These are phyloP conservation scores for Pluteus cervinus DNA, from an alignment of 768 basidiomycete species.

Conservation along the genomic window DNA sequence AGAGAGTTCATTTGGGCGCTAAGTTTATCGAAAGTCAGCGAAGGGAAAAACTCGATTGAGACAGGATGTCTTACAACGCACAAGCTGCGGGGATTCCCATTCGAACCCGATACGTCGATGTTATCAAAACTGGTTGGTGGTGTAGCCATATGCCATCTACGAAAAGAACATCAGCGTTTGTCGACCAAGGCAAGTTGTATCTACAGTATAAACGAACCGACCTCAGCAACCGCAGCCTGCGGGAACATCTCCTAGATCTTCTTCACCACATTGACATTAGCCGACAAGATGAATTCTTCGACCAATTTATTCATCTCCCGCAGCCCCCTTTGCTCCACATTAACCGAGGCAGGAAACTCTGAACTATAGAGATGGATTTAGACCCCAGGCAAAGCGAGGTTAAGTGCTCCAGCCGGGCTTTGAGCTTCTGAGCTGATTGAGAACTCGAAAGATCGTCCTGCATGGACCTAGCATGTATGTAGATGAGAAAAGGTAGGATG, in stretches of 20 bases:
- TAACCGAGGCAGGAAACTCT: conserved; percentile 92
- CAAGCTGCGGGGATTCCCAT: too few species aligned
- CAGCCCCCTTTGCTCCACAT: conserved; percentile 92
- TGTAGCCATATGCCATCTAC: conserved; percentile 89
- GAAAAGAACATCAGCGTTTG: too few species aligned
- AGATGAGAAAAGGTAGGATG: neutral
- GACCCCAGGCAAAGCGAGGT: conserved; percentile 96
- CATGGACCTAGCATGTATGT: conserved; percentile 46
- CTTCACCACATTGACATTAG: conserved; percentile 88
- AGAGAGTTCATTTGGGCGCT: conserved; percentile 81
- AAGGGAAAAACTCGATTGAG: too few species aligned
- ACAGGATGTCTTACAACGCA: too few species aligned
- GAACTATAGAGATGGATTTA: conserved; percentile 93
- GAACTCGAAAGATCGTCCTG: conserved; percentile 84
- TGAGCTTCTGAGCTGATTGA: conserved; percentile 90
- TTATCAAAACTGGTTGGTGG: conserved; percentile 94
- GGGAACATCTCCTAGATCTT: conserved; percentile 95
- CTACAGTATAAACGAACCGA: conserved; percentile 17
- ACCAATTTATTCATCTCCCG: conserved; percentile 94
- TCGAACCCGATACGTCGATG: too few species aligned
- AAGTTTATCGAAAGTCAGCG: too few species aligned
- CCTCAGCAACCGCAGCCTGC: conserved; percentile 90
- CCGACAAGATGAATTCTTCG: conserved; percentile 98
- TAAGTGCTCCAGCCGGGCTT: conserved; percentile 89
- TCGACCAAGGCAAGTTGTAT: neutral